Percentiles rank a stretch among this genome's conserved stretches.
phyloP scores from a whole-genome alignment of 2,329 filamentous ascomycete genomes.

The Penicillium sp. region DNA sequence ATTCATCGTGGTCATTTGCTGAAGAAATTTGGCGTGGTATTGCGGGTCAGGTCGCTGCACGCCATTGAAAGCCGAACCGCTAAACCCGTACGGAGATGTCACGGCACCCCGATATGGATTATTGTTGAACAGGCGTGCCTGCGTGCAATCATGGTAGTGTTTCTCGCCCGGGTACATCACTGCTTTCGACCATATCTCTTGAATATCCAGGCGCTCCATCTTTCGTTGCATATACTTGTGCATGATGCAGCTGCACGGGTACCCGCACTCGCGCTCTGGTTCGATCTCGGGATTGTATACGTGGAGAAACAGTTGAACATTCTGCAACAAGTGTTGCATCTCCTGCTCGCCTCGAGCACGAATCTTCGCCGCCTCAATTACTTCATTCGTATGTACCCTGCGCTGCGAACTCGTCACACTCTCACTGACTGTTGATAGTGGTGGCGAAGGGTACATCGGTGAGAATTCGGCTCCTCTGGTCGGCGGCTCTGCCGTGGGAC shows the following conservation, averaged over 20 bases:
- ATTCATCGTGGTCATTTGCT: conserved; percentile 44
- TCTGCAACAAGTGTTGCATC: conserved; percentile 50
- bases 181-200: conserved; percentile 50
- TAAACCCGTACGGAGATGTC: conserved; percentile 42
- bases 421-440: not conserved
- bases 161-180: conserved; percentile 53
- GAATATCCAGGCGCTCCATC: conserved; percentile 41
- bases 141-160: conserved; percentile 36
- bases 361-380: conserved; percentile 44
- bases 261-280: conserved; percentile 51
- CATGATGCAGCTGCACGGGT: conserved; percentile 46
- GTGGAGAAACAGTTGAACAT: conserved; percentile 43
- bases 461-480: not conserved
- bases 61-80: conserved; percentile 24
- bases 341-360: conserved; percentile 50
- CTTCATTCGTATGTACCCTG: conserved; percentile 41
- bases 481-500: not conserved
- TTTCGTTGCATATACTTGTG: conserved; percentile 47
- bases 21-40: conserved; percentile 40
- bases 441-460: conserved; percentile 1
- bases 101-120: conserved; percentile 44
- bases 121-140: conserved; percentile 25
- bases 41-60: conserved; percentile 32
- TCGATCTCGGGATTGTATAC: conserved; percentile 55
- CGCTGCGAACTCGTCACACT: not conserved